Evolutionary conservation across 2,329 filamentous ascomycete species (phyloP).

Genomic region (Colletotrichum filicis): DNA sequence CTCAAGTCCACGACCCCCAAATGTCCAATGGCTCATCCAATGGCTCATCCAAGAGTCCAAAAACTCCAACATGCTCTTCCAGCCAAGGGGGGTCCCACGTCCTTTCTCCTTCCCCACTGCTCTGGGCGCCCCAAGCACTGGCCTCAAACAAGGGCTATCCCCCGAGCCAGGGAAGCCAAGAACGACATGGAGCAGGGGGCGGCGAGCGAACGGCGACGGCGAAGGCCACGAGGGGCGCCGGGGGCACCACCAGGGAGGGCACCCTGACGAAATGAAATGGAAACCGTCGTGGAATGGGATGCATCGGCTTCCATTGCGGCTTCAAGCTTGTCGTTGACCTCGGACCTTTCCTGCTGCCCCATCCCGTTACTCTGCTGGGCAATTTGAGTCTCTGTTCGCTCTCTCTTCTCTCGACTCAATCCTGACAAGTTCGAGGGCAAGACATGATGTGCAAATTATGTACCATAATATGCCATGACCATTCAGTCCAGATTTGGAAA

Average conservation of each 20-base stretch:
- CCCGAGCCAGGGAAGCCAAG: not conserved
- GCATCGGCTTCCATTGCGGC: not conserved
- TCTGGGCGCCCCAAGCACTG: constrained; percentile 24
- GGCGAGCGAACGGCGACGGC: constrained; percentile 6
- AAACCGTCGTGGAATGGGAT: not conserved
- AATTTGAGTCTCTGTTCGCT: not conserved
- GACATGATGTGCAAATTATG: not conserved
- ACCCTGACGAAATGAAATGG: not conserved
- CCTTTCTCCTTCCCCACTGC: constrained; percentile 15
- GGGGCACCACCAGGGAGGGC: not conserved
- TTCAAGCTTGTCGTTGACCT: not conserved
- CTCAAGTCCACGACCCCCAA: constrained; percentile 6
- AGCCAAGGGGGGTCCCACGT: constrained; percentile 6
- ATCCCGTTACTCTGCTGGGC: not conserved
- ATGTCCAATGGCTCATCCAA: not conserved
- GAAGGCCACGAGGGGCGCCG: not conserved
- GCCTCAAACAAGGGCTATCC: constrained; percentile 32
- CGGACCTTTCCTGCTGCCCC: not conserved
- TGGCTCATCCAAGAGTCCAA: not conserved
- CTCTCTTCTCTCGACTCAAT: not conserved
- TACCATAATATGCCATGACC: not conserved
- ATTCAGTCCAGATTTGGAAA: not conserved
- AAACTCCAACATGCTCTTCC: not conserved
- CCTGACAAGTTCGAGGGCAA: not conserved
- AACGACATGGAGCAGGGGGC: constrained; percentile 7